Percentiles rank a stretch among this genome's conserved stretches.
phyloP scores from a whole-genome alignment of 768 basidiomycete species.

The Phanerochaete carnosa region DNA sequence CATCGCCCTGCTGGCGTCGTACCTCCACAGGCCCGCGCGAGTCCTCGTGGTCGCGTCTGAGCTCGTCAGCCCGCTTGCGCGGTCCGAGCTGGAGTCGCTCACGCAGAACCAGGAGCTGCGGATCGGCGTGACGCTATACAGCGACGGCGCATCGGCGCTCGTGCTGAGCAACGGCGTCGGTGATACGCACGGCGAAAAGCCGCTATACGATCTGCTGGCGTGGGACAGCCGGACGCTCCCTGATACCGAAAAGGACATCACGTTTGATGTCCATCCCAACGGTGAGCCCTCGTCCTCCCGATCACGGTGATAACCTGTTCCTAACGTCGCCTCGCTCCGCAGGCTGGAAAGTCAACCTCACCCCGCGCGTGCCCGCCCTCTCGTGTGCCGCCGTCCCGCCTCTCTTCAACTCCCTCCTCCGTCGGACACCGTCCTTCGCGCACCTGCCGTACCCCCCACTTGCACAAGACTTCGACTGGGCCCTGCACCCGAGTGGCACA shows the following conservation, averaged over 20 bases:
- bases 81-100: conserved; percentile 6
- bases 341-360: conserved; percentile 11
- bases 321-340: background rate
- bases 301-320: background rate
- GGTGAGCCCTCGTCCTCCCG: background rate
- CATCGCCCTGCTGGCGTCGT: conserved; percentile 1
- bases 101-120: conserved; percentile 4
- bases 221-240: conserved; percentile 9
- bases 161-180: conserved; percentile 10
- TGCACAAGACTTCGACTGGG: conserved; percentile 11
- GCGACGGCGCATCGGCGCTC: conserved; percentile 10
- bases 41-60: conserved; percentile 10
- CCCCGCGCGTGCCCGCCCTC: conserved; percentile 8
- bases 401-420: conserved; percentile 7
- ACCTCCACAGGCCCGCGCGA: conserved; percentile 5
- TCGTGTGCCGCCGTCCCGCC: conserved; percentile 8
- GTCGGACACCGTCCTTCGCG: background rate
- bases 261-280: conserved; percentile 5
- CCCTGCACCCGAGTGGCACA: conserved; percentile 10
- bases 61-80: conserved; percentile 1
- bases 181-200: conserved; percentile 2
- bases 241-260: conserved; percentile 8
- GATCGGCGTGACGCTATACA: conserved; percentile 9
- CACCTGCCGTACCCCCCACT: background rate
- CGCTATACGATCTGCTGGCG: conserved; percentile 10